Evolutionary conservation across 1,284 basidiomycete genomes (phyloP).

Genomic region (Sanguinoderma infundibulare): DNA sequence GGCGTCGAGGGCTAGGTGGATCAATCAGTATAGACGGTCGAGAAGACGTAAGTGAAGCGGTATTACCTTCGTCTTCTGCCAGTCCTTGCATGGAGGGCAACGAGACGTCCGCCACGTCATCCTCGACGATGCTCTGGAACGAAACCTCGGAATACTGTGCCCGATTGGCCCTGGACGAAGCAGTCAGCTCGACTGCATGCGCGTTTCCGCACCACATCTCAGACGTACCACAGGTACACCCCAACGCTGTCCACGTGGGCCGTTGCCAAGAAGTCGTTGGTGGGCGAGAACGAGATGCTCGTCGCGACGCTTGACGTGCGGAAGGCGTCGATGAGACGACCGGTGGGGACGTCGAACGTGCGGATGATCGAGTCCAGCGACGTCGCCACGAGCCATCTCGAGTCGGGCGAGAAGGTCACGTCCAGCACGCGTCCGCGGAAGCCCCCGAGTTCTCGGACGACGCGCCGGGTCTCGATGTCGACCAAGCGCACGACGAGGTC

Average conservation of each 20-base stretch:
- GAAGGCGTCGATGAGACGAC: constrained; percentile 92
- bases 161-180: constrained; percentile 80
- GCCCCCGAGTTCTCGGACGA: constrained; percentile 88
- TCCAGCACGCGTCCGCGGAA: constrained; percentile 85
- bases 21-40: background rate
- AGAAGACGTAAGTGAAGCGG: background rate
- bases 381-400: constrained; percentile 89
- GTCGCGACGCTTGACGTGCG: constrained; percentile 89
- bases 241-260: constrained; percentile 94
- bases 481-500: constrained; percentile 86
- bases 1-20: constrained; percentile 61
- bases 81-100: constrained; percentile 87
- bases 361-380: constrained; percentile 92
- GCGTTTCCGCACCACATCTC: background rate
- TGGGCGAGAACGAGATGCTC: constrained; percentile 91
- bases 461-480: constrained; percentile 88
- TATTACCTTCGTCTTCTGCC: constrained; percentile 70
- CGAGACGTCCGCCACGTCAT: constrained; percentile 69
- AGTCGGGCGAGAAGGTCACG: constrained; percentile 90
- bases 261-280: constrained; percentile 95
- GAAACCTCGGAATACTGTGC: constrained; percentile 91
- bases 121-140: constrained; percentile 73
- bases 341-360: constrained; percentile 96
- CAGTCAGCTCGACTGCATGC: background rate
- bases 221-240: constrained; percentile 86